Conservation (phyloP, 441 rosid genomes). For the Adansonia gregorii region DNA sequence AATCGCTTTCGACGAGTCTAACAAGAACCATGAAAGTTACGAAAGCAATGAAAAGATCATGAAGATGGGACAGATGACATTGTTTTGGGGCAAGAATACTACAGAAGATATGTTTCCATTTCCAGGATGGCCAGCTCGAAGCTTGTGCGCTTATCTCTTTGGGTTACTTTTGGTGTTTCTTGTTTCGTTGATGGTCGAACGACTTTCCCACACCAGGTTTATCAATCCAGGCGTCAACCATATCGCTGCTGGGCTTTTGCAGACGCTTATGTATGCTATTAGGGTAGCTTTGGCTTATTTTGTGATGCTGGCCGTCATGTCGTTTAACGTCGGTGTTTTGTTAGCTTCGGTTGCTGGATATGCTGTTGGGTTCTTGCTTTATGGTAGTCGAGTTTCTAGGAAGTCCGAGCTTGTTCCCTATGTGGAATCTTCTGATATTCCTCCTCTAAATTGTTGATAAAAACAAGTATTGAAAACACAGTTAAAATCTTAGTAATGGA, state of each 20-base stretch:
- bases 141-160: constrained; percentile 42
- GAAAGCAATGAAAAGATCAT: not conserved
- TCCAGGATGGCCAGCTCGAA: constrained; percentile 50
- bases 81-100: constrained; percentile 53
- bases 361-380: constrained; percentile 46
- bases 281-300: constrained; percentile 43
- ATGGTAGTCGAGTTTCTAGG: constrained; percentile 45
- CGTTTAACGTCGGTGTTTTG: constrained; percentile 55
- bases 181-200: constrained; percentile 39
- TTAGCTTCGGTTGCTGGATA: constrained; percentile 51
- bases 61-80: not conserved
- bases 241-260: constrained; percentile 36
- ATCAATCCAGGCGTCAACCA: constrained; percentile 24
- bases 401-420: not conserved
- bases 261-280: constrained; percentile 39
- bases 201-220: constrained; percentile 40
- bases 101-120: constrained; percentile 47
- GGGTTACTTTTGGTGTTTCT: constrained; percentile 42
- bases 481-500: not conserved
- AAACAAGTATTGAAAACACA: not conserved
- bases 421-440: constrained; percentile 11
- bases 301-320: constrained; percentile 63
- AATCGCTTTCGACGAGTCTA: not conserved
- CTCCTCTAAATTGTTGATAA: constrained; percentile 6
- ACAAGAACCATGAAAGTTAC: not conserved